Evolutionary conservation across 257 asterid genomes (phyloP).

Genomic region (Anisodus acutangulus): DNA sequence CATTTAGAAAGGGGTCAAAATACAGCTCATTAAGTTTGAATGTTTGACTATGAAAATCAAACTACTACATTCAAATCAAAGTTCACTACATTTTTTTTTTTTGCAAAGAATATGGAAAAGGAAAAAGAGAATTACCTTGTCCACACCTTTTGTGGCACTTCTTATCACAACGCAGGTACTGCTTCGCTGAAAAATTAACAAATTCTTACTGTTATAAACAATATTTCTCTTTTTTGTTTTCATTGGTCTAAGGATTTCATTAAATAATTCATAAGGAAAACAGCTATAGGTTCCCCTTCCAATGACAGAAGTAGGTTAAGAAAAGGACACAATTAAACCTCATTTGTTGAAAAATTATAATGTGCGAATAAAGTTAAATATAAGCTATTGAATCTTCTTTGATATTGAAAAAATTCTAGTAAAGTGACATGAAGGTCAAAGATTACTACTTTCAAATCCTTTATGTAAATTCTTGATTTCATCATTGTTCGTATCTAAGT

Average conservation of each 20-base stretch:
- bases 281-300: not conserved
- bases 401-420: not conserved
- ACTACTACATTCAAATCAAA: too few relatives aligned
- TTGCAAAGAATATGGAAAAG: too few relatives aligned
- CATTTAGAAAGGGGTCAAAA: too few relatives aligned
- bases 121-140: conserved; percentile 39
- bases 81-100: too few relatives aligned
- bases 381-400: too few relatives aligned
- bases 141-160: conserved; percentile 54
- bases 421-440: not conserved
- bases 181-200: conserved; percentile 43
- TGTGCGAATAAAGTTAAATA: too few relatives aligned
- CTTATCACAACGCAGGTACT: conserved; percentile 39
- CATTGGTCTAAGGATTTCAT: not conserved
- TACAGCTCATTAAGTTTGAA: too few relatives aligned
- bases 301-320: too few relatives aligned
- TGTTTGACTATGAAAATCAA: too few relatives aligned
- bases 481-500: not conserved
- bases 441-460: not conserved
- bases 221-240: too few relatives aligned
- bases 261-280: not conserved
- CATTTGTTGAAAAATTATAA: too few relatives aligned
- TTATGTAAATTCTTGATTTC: not conserved
- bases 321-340: too few relatives aligned
- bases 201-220: not conserved